Conservation (phyloP, 371 early-diverging fungal species). For the Mortierella sp. region DNA sequence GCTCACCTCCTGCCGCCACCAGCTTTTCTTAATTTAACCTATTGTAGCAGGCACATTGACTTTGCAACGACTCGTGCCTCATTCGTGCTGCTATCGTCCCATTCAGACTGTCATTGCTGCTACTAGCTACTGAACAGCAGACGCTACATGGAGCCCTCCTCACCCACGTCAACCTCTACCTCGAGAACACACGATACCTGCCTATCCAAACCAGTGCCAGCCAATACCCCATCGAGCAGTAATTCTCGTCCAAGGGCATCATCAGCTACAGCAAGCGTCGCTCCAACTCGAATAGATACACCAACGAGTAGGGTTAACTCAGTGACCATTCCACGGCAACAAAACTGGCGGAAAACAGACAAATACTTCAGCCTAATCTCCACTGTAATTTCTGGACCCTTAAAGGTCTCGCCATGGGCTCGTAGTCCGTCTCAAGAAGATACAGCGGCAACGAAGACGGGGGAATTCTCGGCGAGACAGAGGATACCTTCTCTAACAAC, state of each 20-base stretch:
- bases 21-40: background rate
- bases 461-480: too few relatives aligned
- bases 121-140: background rate
- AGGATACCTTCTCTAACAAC: too few relatives aligned
- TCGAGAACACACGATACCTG: background rate
- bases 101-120: background rate
- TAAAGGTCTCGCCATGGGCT: background rate
- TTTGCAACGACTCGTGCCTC: background rate
- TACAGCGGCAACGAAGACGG: too few relatives aligned
- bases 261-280: background rate
- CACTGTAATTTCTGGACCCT: background rate
- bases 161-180: background rate
- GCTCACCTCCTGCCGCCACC: background rate
- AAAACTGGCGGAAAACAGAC: conserved; percentile 5
- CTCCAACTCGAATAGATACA: background rate
- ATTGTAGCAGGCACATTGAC: too few relatives aligned
- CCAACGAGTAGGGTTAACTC: background rate
- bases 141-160: conserved; percentile 2
- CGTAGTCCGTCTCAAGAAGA: background rate
- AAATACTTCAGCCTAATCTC: conserved; percentile 1
- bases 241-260: background rate
- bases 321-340: background rate
- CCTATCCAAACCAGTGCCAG: background rate
- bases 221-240: background rate
- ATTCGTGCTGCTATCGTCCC: background rate